Conservation (phyloP, 1,284 basidiomycete genomes). For the Heterobasidion annosum region DNA sequence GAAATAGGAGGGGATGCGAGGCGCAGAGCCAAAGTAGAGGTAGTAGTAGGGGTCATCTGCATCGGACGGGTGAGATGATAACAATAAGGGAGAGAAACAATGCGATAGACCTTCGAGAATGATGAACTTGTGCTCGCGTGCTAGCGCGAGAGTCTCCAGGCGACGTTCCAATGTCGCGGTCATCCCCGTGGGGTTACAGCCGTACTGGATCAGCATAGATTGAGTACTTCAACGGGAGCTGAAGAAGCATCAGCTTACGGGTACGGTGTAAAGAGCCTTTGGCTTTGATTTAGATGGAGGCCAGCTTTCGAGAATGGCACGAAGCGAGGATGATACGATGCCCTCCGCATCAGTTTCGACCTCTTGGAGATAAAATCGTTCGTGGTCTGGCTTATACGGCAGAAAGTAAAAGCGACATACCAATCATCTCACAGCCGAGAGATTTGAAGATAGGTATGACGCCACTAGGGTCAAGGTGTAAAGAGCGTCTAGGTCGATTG, state of each 20-base stretch:
- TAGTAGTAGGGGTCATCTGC: slow-evolving; percentile 77
- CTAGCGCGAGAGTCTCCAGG: slow-evolving; percentile 68
- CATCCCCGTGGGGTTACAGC: slow-evolving; percentile 79
- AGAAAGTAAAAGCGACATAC: slow-evolving; percentile 25
- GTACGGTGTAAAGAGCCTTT: slow-evolving; percentile 79
- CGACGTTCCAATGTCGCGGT: slow-evolving; percentile 71
- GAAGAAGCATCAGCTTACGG: slow-evolving; percentile 30
- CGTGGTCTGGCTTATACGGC: neutral
- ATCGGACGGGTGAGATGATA: neutral
- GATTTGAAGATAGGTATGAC: slow-evolving; percentile 54
- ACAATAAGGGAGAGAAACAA: slow-evolving; percentile 10
- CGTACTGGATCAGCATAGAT: slow-evolving; percentile 40
- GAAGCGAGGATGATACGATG: slow-evolving; percentile 56
- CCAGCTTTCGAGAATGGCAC: slow-evolving; percentile 69
- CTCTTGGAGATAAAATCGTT: slow-evolving; percentile 37
- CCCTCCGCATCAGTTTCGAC: slow-evolving; percentile 77
- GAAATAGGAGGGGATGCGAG: slow-evolving; percentile 71
- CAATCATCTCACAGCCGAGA: slow-evolving; percentile 54
- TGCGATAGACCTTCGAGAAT: slow-evolving; percentile 66
- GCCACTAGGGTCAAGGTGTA: slow-evolving; percentile 30
- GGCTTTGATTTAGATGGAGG: slow-evolving; percentile 66
- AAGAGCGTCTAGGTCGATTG: slow-evolving; percentile 1
- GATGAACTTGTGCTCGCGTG: slow-evolving; percentile 69
- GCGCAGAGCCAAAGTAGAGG: slow-evolving; percentile 59
- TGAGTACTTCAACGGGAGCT: neutral